phyloP scores from a whole-genome alignment of 2,329 filamentous ascomycete genomes.

The Zymoseptoria passerinii region DNA sequence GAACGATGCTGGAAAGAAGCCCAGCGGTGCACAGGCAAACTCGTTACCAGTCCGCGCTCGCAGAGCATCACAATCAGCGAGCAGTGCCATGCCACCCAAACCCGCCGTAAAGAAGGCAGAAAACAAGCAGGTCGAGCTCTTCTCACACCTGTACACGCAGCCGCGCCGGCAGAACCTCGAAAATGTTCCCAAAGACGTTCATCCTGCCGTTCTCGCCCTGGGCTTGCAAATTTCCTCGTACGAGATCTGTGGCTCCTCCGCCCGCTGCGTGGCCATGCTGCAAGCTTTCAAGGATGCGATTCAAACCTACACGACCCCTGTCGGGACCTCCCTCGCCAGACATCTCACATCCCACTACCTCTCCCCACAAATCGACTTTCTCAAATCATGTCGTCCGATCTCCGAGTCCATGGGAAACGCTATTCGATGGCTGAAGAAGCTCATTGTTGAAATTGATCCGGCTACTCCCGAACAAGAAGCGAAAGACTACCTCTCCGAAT shows the following conservation, averaged over 20 bases:
- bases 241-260: conserved; percentile 79
- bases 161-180: conserved; percentile 58
- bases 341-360: conserved; percentile 88
- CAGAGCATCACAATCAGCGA: conserved; percentile 18
- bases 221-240: conserved; percentile 89
- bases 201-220: conserved; percentile 74
- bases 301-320: conserved; percentile 81
- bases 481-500: conserved; percentile 66
- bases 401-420: conserved; percentile 96
- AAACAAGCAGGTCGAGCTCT: conserved; percentile 62
- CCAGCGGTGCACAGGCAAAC: conserved; percentile 21
- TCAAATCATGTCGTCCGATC: conserved; percentile 88
- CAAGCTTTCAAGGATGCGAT: conserved; percentile 90
- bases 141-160: conserved; percentile 61
- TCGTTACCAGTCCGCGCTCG: conserved; percentile 25
- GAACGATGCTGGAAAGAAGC: conserved; percentile 10
- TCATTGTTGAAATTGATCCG: conserved; percentile 84
- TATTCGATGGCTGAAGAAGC: conserved; percentile 86
- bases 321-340: conserved; percentile 73
- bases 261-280: conserved; percentile 77
- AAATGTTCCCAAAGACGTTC: conserved; percentile 61
- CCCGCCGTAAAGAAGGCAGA: conserved; percentile 41
- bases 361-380: conserved; percentile 89
- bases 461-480: conserved; percentile 73
- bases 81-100: conserved; percentile 10